Conservation (phyloP, 1,284 basidiomycete species). For the Vanrija sp. region DNA sequence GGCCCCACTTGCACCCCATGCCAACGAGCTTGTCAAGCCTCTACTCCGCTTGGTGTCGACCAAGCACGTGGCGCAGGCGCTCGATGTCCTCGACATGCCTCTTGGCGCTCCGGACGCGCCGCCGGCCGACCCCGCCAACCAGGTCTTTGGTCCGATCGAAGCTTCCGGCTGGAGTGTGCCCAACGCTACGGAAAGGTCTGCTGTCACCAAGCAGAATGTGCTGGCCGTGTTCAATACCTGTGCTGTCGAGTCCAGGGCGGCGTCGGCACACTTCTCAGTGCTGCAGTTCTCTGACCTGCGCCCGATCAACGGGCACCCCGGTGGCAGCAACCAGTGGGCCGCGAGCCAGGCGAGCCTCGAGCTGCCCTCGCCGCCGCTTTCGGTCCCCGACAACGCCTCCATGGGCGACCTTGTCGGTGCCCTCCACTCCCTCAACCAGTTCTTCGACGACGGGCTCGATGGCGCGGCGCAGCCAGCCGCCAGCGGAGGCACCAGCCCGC, state of each 20-base stretch:
- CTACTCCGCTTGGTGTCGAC: conserved; percentile 79
- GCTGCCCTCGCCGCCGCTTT: conserved; percentile 61
- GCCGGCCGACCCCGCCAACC: conserved; percentile 70
- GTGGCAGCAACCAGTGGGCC: conserved; percentile 8
- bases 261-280: conserved; percentile 46
- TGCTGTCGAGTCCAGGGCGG: conserved; percentile 59
- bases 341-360: conserved; percentile 26
- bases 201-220: conserved; percentile 68
- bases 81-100: conserved; percentile 88
- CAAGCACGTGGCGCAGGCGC: conserved; percentile 74
- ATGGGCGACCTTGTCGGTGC: conserved; percentile 82
- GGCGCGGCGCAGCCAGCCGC: not conserved
- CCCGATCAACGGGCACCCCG: too few species aligned
- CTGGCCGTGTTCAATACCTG: conserved; percentile 78
- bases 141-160: conserved; percentile 74
- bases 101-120: conserved; percentile 72
- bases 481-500: not conserved
- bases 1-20: conserved; percentile 66
- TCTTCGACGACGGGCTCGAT: conserved; percentile 63
- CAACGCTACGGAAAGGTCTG: conserved; percentile 59
- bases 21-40: conserved; percentile 85
- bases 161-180: conserved; percentile 82
- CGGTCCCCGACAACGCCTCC: conserved; percentile 57
- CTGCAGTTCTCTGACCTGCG: conserved; percentile 43
- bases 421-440: conserved; percentile 77